phyloP scores from a whole-genome alignment of 1,139 yeast species.

The Kluyveromyces marxianus region DNA sequence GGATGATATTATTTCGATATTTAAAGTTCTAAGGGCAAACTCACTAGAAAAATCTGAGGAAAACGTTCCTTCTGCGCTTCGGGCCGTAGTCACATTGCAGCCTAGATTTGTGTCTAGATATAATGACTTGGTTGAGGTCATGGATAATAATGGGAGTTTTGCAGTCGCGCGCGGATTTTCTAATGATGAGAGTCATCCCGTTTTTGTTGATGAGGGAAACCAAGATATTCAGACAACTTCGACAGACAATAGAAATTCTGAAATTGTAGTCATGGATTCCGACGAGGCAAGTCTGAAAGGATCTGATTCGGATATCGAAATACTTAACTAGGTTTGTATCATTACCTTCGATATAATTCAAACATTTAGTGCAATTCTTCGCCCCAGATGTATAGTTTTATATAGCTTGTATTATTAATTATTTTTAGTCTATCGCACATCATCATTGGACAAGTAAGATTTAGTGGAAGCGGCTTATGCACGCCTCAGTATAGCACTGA shows the following conservation, averaged over 20 bases:
- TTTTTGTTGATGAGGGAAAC: constrained; percentile 25
- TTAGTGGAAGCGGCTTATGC: too few species aligned
- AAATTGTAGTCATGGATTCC: constrained; percentile 16
- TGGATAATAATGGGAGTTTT: constrained; percentile 28
- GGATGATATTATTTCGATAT: constrained; percentile 28
- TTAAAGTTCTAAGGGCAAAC: constrained; percentile 22
- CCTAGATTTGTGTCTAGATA: constrained; percentile 30
- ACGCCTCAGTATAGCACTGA: too few species aligned
- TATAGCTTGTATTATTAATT: too few species aligned
- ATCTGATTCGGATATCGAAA: constrained; percentile 4
- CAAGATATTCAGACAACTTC: not conserved
- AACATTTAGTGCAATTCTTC: too few species aligned
- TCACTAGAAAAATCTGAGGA: constrained; percentile 19
- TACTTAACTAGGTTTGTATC: not conserved
- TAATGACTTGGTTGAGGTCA: constrained; percentile 29
- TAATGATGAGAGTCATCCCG: constrained; percentile 27
- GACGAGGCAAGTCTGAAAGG: constrained; percentile 10
- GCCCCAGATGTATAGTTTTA: too few species aligned
- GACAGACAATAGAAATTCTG: constrained; percentile 4
- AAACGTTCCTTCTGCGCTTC: constrained; percentile 18
- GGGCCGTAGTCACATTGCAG: constrained; percentile 16
- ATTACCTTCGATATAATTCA: too few species aligned
- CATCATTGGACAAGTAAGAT: too few species aligned
- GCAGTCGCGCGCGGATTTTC: constrained; percentile 26
- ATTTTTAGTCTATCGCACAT: too few species aligned